Conservation (phyloP, 2,329 filamentous ascomycete species). For the Pseudocercospora crystallina region DNA sequence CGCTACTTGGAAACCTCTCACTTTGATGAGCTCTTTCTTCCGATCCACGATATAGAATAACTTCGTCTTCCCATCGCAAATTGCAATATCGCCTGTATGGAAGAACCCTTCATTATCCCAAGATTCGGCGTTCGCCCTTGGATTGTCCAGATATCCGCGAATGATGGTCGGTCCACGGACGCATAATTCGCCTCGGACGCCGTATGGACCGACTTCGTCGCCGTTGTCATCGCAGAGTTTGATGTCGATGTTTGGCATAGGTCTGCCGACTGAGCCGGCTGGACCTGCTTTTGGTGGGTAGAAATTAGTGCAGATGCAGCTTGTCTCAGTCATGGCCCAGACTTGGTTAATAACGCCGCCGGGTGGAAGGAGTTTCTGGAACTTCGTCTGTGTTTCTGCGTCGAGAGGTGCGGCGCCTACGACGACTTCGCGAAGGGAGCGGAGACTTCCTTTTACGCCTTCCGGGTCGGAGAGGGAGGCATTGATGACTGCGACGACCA, state of each 20-base stretch:
- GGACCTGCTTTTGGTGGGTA: conserved; percentile 37
- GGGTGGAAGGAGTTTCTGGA: conserved; percentile 43
- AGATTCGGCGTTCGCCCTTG: conserved; percentile 46
- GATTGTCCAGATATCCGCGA: conserved; percentile 53
- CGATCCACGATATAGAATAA: conserved; percentile 57
- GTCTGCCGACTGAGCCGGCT: conserved; percentile 43
- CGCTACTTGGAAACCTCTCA: conserved; percentile 54
- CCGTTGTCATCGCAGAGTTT: conserved; percentile 54
- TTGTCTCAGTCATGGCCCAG: conserved; percentile 45
- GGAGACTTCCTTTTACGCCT: not conserved
- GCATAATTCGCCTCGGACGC: conserved; percentile 50
- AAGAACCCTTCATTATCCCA: conserved; percentile 48
- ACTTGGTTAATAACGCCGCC: conserved; percentile 47
- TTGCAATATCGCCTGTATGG: conserved; percentile 53
- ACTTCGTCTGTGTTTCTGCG: conserved; percentile 47
- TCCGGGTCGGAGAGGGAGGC: not conserved
- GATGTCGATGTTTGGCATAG: conserved; percentile 42
- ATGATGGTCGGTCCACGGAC: conserved; percentile 54
- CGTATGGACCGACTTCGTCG: conserved; percentile 11
- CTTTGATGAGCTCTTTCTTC: conserved; percentile 56
- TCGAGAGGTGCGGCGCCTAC: conserved; percentile 51
- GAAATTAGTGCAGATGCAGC: conserved; percentile 37
- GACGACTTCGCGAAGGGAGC: not conserved
- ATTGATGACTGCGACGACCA: conserved; percentile 1
- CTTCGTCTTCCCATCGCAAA: conserved; percentile 29